Conservation (phyloP, 495 filamentous ascomycete species). For the Hypoxylon rickii region DNA sequence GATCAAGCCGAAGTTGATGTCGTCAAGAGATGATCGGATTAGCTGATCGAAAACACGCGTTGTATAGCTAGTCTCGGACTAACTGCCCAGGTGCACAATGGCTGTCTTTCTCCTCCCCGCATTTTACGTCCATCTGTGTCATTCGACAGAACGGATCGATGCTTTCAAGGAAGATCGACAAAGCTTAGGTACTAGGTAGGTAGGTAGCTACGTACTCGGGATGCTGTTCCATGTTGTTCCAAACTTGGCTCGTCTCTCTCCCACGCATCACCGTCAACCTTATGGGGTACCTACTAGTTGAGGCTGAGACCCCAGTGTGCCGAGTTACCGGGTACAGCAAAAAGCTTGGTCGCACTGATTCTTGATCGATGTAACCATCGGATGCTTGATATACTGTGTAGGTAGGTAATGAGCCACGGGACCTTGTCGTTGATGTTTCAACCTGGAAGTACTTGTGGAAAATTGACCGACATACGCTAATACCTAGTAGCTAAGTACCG, state of each 20-base stretch:
- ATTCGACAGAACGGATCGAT: no score
- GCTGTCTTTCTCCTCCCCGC: constrained; percentile 6
- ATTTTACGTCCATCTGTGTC: constrained; percentile 7
- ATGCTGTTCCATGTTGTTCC: background rate
- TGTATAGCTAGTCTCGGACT: constrained; percentile 2
- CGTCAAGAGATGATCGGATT: constrained; percentile 14
- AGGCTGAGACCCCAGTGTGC: constrained; percentile 5
- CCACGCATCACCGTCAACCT: background rate
- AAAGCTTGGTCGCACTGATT: no score
- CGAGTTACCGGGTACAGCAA: constrained; percentile 9
- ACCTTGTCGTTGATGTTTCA: background rate
- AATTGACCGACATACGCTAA: no score
- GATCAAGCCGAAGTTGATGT: constrained; percentile 2
- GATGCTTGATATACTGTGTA: no score
- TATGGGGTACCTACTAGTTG: constrained; percentile 14
- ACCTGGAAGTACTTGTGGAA: no score
- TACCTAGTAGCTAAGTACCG: no score
- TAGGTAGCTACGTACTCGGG: no score
- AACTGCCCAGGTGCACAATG: no score
- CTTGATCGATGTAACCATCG: no score
- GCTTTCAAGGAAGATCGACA: constrained; percentile 13
- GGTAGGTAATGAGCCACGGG: no score
- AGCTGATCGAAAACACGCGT: constrained; percentile 5
- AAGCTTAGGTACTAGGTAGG: constrained; percentile 7
- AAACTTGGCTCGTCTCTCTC: constrained; percentile 1